A percentile compares a stretch with the other conserved stretches of the same genome.
phyloP scores from a whole-genome alignment of 1,284 basidiomycete species.

The Microbotryum lychnidis-dioicae region DNA sequence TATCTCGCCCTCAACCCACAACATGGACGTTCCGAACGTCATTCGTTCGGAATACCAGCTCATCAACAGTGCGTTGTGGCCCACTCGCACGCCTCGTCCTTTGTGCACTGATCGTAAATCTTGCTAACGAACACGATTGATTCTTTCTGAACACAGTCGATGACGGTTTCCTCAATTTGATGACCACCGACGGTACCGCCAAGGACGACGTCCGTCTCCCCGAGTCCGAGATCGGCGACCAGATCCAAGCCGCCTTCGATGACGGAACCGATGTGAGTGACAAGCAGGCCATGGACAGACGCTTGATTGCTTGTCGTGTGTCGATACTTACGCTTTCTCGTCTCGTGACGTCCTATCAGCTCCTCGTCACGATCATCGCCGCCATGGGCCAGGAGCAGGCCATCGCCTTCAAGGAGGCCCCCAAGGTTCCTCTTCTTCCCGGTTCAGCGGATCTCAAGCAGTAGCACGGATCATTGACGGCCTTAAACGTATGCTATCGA shows the following conservation, averaged over 20 bases:
- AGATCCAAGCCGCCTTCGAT: constrained; percentile 68
- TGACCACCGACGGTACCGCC: constrained; percentile 69
- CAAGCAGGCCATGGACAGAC: neutral
- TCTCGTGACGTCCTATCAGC: constrained; percentile 12
- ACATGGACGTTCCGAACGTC: constrained; percentile 98
- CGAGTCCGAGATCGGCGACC: constrained; percentile 69
- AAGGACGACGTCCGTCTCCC: constrained; percentile 97
- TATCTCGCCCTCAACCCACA: constrained; percentile 96
- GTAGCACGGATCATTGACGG: too few relatives aligned
- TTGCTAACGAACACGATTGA: constrained; percentile 48
- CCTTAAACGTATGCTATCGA: too few relatives aligned
- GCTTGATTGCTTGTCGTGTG: constrained; percentile 10
- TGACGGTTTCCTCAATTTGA: constrained; percentile 81
- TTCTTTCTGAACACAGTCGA: constrained; percentile 19
- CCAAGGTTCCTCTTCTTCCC: too few relatives aligned
- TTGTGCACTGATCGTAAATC: constrained; percentile 50
- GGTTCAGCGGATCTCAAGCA: too few relatives aligned
- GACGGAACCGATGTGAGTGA: constrained; percentile 63
- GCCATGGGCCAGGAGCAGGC: constrained; percentile 92
- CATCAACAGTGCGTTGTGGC: constrained; percentile 47
- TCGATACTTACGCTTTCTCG: constrained; percentile 1
- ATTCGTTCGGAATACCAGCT: constrained; percentile 83
- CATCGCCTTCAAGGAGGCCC: constrained; percentile 66
- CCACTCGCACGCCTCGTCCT: neutral
- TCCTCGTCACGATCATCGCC: constrained; percentile 77